phyloP scores from a whole-genome alignment of 352 stramenopile genomes.

The Globisporangium parvum region DNA sequence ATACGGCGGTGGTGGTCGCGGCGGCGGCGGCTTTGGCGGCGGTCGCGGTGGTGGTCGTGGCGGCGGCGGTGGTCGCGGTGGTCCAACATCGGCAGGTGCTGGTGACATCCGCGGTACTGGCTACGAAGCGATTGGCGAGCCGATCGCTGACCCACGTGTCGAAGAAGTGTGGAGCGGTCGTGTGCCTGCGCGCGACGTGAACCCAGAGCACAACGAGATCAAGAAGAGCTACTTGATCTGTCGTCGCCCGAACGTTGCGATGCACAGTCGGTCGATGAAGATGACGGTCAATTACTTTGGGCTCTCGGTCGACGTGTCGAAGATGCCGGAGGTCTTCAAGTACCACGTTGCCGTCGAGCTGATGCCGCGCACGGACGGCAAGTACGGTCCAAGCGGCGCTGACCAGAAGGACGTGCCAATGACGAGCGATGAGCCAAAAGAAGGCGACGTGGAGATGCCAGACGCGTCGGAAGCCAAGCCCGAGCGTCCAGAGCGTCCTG shows the following conservation, averaged over 20 bases:
- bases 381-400: slow-evolving; percentile 41
- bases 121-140: slow-evolving; percentile 45
- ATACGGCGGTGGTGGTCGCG: slow-evolving; percentile 14
- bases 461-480: slow-evolving; percentile 14
- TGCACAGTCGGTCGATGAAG: slow-evolving; percentile 26
- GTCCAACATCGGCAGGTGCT: slow-evolving; percentile 23
- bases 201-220: slow-evolving; percentile 34
- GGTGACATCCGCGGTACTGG: slow-evolving; percentile 35
- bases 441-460: slow-evolving; percentile 44
- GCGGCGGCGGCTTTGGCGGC: slow-evolving; percentile 21
- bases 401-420: slow-evolving; percentile 34
- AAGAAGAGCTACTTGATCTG: slow-evolving; percentile 40
- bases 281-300: slow-evolving; percentile 65
- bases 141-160: slow-evolving; percentile 42
- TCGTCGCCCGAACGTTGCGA: slow-evolving; percentile 29
- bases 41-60: slow-evolving; percentile 24
- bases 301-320: slow-evolving; percentile 35
- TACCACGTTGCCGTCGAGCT: slow-evolving; percentile 65
- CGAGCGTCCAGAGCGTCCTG: slow-evolving; percentile 18
- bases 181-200: slow-evolving; percentile 24
- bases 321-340: slow-evolving; percentile 53
- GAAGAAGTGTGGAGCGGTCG: slow-evolving; percentile 44
- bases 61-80: slow-evolving; percentile 20
- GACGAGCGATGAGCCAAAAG: slow-evolving; percentile 24
- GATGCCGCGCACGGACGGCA: slow-evolving; percentile 31